Percentiles rank a stretch among this genome's conserved stretches.
These are phyloP conservation scores for Epichloe sp. DNA, from an alignment of 2,329 filamentous ascomycete genomes.

Conservation along the genomic window DNA sequence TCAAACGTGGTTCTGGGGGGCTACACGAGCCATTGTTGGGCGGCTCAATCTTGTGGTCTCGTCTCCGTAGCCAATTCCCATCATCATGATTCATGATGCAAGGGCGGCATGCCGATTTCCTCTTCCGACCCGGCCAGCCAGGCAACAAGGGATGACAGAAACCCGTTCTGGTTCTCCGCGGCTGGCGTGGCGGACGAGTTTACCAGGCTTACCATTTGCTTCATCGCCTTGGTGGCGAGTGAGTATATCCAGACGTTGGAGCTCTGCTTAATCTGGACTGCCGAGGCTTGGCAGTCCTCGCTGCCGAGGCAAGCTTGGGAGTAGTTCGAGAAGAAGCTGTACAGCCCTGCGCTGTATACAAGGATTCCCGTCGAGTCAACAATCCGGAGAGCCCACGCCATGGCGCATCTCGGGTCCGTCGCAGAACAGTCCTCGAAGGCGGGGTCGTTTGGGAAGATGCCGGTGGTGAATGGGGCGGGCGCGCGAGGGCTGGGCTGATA, in stretches of 20 bases:
- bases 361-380: not conserved
- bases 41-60: no score
- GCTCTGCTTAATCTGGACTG: not conserved
- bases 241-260: not conserved
- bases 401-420: not conserved
- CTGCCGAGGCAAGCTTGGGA: not conserved
- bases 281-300: not conserved
- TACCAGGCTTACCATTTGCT: not conserved
- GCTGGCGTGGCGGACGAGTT: not conserved
- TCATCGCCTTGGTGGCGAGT: not conserved
- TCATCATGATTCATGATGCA: no score
- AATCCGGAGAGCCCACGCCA: not conserved
- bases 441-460: not conserved
- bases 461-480: conserved; percentile 10
- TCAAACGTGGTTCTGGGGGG: no score
- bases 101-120: no score
- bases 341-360: not conserved
- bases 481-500: conserved; percentile 14
- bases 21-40: no score
- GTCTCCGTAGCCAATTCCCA: no score
- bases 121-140: no score
- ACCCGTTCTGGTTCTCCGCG: not conserved
- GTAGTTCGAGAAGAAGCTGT: not conserved
- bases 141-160: not conserved
- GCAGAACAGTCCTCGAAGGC: not conserved